Percentiles rank a stretch among this genome's conserved stretches.
Evolutionary conservation across 805 yeast genomes (phyloP).

Genomic region (Metschnikowia lunata): DNA sequence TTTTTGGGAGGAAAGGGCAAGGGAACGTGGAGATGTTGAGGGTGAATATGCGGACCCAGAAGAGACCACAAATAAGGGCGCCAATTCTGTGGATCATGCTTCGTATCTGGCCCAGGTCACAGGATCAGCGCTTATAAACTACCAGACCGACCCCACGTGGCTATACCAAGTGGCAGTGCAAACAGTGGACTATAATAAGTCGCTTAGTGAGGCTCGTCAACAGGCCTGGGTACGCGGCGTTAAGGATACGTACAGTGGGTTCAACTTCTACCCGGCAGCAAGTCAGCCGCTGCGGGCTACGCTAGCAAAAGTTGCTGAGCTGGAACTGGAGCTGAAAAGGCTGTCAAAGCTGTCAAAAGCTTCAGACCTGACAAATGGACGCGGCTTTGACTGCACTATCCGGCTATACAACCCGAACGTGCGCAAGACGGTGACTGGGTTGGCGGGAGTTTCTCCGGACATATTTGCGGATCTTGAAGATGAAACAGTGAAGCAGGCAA

Average conservation of each 20-base stretch:
- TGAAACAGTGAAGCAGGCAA: slow-evolving; percentile 56
- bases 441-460: slow-evolving; percentile 52
- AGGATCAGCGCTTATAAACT: slow-evolving; percentile 38
- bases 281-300: slow-evolving; percentile 65
- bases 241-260: slow-evolving; percentile 83
- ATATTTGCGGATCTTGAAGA: slow-evolving; percentile 52
- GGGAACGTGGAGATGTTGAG: slow-evolving; percentile 58
- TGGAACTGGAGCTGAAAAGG: slow-evolving; percentile 19
- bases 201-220: slow-evolving; percentile 55
- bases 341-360: slow-evolving; percentile 26
- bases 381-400: slow-evolving; percentile 38
- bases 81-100: slow-evolving; percentile 15
- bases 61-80: slow-evolving; percentile 13
- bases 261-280: slow-evolving; percentile 62
- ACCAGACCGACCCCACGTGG: slow-evolving; percentile 70
- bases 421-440: slow-evolving; percentile 57
- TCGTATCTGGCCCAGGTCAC: slow-evolving; percentile 32
- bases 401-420: slow-evolving; percentile 41
- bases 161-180: slow-evolving; percentile 79
- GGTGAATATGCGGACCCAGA: slow-evolving; percentile 70
- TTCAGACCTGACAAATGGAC: slow-evolving; percentile 23
- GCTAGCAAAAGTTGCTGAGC: slow-evolving; percentile 22
- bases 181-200: slow-evolving; percentile 65
- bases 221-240: slow-evolving; percentile 52
- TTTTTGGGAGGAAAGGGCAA: slow-evolving; percentile 67